Evolutionary conservation across 768 basidiomycete species (phyloP), one percentile per base, ranked within the genome.

Genomic region (Leccinum uliginosum): DNA sequence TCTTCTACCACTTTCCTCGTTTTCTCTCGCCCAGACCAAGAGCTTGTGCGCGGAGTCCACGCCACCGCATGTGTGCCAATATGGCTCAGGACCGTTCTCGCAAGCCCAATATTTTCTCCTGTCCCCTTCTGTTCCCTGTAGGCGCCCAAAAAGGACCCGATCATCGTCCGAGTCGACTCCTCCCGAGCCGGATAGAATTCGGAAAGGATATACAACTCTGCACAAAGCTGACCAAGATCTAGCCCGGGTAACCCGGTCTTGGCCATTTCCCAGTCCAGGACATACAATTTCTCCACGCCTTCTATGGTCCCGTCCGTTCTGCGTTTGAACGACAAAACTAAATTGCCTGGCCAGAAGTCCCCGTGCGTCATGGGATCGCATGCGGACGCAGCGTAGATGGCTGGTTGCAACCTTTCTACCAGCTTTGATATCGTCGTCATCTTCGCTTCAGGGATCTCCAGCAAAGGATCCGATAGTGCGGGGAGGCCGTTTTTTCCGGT

Each of bases 291-390:
- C 63, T 74, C 71, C 38, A 84, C 61, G 10, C 58, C 59, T 14
- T 59, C 66, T 52, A 57, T 49, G 2, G 26, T 53, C 12, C 73
- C 73, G 7, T 66, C 65, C 12, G 43, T n/a, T 1, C 70, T 64
- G 6, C 63, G 64, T 49, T 68, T 68, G 11, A 76, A 64, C 11
- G 61, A 67, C n/a, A 86, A 61, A 58, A 86, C 72, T 47, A 88
- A 60, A 62, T 89, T 88, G 0, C 86, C 87, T 2, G 87, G 80
- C 86, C 87, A 89, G 61, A 88, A 84, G 66, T 89, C 87, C 0
- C 87, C 87, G 11, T 71, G 71, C 21, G 70, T 73, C 56, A 72
- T 48, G 11, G 71, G 63, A 48, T 75, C 74, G 34, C 64, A 55
- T 27, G 66, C 29, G 3, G 59, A 62, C 11, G 67, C 65, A 24